Conservation (phyloP, 1,139 yeast species). For the Pichia kudriavzevii region DNA sequence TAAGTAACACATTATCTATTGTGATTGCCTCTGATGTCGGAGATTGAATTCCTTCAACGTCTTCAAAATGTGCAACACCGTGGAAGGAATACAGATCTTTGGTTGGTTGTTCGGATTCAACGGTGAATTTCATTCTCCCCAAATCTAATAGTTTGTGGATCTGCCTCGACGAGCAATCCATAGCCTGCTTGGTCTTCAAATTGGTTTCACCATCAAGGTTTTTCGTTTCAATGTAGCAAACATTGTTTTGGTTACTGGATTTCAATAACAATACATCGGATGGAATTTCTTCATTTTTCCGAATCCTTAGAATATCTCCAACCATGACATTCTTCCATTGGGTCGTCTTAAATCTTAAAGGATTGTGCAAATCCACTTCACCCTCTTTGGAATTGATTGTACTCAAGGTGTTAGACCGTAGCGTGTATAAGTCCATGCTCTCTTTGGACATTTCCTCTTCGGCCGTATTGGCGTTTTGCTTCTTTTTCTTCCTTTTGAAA, state of each 20-base stretch:
- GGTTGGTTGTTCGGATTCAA: conserved; percentile 52
- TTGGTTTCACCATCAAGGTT: conserved; percentile 58
- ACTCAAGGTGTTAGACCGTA: conserved; percentile 4
- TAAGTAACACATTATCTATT: conserved; percentile 40
- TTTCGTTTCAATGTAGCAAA: conserved; percentile 52
- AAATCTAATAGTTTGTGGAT: conserved; percentile 40
- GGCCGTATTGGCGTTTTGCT: conserved; percentile 33
- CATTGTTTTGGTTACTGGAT: conserved; percentile 46
- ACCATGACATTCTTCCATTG: conserved; percentile 51
- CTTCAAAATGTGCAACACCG: conserved; percentile 32
- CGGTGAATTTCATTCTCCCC: conserved; percentile 33
- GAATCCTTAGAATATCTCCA: conserved; percentile 46
- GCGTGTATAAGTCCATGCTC: conserved; percentile 6
- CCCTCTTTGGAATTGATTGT: conserved; percentile 1
- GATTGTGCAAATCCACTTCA: conserved; percentile 1
- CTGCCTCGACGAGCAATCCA: conserved; percentile 35
- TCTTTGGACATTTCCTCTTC: not conserved
- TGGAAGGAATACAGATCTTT: conserved; percentile 47
- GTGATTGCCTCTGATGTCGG: conserved; percentile 36
- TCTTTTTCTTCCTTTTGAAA: conserved; percentile 56
- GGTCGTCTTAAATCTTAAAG: conserved; percentile 26
- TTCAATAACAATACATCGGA: conserved; percentile 47
- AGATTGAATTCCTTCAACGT: conserved; percentile 16
- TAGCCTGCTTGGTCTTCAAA: conserved; percentile 44
- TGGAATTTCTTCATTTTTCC: conserved; percentile 52